phyloP scores from a whole-genome alignment of 208 protist species.

The Chromosphaera perkinsii region DNA sequence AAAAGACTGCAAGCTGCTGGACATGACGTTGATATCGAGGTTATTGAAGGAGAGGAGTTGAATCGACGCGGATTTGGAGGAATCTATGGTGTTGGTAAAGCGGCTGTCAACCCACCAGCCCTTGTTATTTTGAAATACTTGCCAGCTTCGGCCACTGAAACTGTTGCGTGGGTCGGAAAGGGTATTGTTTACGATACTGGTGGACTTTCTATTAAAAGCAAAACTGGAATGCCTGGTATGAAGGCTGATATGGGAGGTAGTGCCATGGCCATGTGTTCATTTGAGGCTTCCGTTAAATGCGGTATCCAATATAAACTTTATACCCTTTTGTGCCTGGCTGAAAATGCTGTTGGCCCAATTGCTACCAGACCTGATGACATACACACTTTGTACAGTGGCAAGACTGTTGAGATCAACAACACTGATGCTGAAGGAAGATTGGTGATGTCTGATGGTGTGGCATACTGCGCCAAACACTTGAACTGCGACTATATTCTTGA shows the following conservation, averaged over 20 bases:
- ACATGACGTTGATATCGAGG: conserved; percentile 1
- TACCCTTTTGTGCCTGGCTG: not conserved
- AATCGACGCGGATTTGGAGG: conserved; percentile 12
- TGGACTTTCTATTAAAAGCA: conserved; percentile 54
- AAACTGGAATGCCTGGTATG: conserved; percentile 49
- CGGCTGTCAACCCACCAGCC: conserved; percentile 10
- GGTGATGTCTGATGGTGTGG: conserved; percentile 50
- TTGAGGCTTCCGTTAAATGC: not conserved
- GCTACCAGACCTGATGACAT: conserved; percentile 41
- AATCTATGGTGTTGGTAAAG: conserved; percentile 24
- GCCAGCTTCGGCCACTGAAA: not conserved
- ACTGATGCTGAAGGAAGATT: conserved; percentile 61
- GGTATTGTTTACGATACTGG: conserved; percentile 56
- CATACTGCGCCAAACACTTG: conserved; percentile 39
- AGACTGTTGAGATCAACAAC: conserved; percentile 56
- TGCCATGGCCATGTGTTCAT: conserved; percentile 26
- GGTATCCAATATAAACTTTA: not conserved
- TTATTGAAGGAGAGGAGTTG: conserved; percentile 6
- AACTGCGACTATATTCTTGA: conserved; percentile 43
- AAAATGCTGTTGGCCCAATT: not conserved
- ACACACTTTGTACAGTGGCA: conserved; percentile 40
- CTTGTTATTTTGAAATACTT: conserved; percentile 24
- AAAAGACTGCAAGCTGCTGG: not conserved
- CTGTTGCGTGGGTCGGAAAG: conserved; percentile 21
- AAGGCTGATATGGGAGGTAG: conserved; percentile 57